These are phyloP conservation scores for Panaeolus papilionaceus DNA, from an alignment of 768 basidiomycete genomes.

Conservation along the genomic window DNA sequence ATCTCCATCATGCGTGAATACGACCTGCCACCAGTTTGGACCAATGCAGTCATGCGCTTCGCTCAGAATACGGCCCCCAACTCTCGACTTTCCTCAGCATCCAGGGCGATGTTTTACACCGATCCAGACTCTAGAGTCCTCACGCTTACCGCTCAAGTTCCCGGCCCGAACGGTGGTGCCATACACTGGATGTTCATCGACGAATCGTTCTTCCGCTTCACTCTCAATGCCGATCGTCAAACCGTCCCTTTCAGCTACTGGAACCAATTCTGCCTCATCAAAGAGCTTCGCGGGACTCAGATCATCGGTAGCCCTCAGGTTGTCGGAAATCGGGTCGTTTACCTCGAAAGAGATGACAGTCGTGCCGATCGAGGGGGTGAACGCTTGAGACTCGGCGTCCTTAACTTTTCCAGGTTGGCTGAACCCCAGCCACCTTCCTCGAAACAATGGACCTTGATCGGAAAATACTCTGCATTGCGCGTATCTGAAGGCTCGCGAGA, in stretches of 20 bases:
- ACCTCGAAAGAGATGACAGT: constrained; percentile 46
- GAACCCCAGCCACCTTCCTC: constrained; percentile 37
- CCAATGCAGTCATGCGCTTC: constrained; percentile 50
- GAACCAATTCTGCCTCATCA: constrained; percentile 57
- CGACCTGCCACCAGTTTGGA: constrained; percentile 63
- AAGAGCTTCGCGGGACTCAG: constrained; percentile 40
- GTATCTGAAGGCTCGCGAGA: constrained; percentile 50
- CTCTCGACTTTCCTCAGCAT: constrained; percentile 39
- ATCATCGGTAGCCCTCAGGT: constrained; percentile 45
- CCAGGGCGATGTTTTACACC: constrained; percentile 60
- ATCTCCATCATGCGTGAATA: constrained; percentile 54
- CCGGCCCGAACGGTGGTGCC: constrained; percentile 35
- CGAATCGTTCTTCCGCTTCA: constrained; percentile 56
- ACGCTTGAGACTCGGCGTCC: constrained; percentile 41
- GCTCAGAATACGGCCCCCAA: constrained; percentile 52
- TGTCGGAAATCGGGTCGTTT: constrained; percentile 54
- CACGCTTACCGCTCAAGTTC: constrained; percentile 51
- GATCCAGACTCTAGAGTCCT: constrained; percentile 59
- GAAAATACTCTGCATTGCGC: constrained; percentile 44
- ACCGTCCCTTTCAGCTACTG: constrained; percentile 61
- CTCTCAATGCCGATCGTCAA: constrained; percentile 48
- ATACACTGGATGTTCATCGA: constrained; percentile 60
- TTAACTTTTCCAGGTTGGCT: constrained; percentile 52
- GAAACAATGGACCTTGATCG: constrained; percentile 48
- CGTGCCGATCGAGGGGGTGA: constrained; percentile 29